Base-by-base conservation (phyloP, 805 yeast species). In the Clavispora carvajalis region DNA sequence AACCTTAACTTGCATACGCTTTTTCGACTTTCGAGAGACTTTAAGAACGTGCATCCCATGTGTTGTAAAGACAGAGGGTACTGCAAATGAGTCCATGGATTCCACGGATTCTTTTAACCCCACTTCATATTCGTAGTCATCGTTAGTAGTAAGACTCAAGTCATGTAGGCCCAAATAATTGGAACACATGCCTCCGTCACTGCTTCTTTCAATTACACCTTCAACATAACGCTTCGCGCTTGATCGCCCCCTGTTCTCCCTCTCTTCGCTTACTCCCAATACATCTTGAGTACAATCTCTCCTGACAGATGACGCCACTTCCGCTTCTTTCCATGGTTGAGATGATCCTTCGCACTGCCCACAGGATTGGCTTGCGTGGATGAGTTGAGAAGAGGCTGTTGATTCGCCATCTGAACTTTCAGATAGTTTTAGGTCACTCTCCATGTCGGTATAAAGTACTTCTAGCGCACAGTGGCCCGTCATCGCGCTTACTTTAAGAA, bases 21-120 rank as follows among this genome's bases (percentile, higher is more conserved):
- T 77, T 48, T 73, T 75, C 48, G 87, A 85, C 47, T 77, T 77
- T 40, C 79, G 82, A 2, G 95, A 85, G 15, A 87, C 76, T 49
- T 87, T 73, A 22, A 84, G 57, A 45, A 87, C 62, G 2, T 80
- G 73, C 12, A 85, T 54, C 0, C 95, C 95, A 3, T 67, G 69
- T 8, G 69, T 62, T 5, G 79, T 55, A n/a, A 73, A 60, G 3
- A 69, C 70, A 0, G 75, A 24, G 17, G 51, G 51, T 8, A 47
- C 37, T 21, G 46, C 49, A 15, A 47, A 47, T 12, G 47, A 34
- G n/a, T 45, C 48, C 31, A 47, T 31, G 25, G 41, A 39, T 10
- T 46, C 33, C 3, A 47, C 24, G 5, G 49, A 31, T 12, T 41
- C 41, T 7, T 15, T 13, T n/a, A 26, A 9, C 2, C 28, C 28